Evolutionary conservation across 768 basidiomycete genomes (phyloP), one percentile per base, ranked within the genome.

Genomic region (Boletus rubescentipes): DNA sequence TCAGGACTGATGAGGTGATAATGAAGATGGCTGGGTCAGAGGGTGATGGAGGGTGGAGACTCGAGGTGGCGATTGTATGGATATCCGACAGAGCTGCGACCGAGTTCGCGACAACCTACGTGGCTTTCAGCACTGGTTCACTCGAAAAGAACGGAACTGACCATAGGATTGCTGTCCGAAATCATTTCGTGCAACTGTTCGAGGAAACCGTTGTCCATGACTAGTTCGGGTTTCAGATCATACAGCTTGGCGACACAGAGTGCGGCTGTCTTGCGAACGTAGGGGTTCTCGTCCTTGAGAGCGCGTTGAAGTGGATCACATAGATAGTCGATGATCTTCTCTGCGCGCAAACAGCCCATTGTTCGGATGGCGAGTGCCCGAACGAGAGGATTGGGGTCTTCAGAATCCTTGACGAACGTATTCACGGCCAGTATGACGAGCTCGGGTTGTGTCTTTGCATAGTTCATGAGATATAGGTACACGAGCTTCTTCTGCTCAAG

Each of bases 401-500:
- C 93, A 0, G 93, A 87, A 71, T 99, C 97, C 79, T 97, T 85
- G 59, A 99, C 97, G 68, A 99, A 98, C 9, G 96, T 99, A 68
- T 98, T 99, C 55, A 99, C 97, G 29, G 97, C 97, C 42, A 99
- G 81, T 67, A 99, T 98, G 73, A 98, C 95, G 57, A 98, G 90
- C 68, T 99, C 97, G 0, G 97, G 97, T 67, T 99, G 97, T 0
- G 96, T 95, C 69, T 97, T 97, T 32, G 96, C 96, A 61, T 98
- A 99, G 77, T 99, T 99, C 91, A 98, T 98, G 54, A 99, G 85
- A 72, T 98, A 98, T 21, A 97, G 83, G 66, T 97, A 98, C n/a
- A 98, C 97, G 32, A 99, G 89, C 74, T 99, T 98, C 84, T 98
- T 99, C 76, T 98, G 97, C 72, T 99, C 97, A 49, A 99, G 83